Base-by-base conservation (phyloP, 495 filamentous ascomycete genomes). In the Hypoxylon trugodes region DNA sequence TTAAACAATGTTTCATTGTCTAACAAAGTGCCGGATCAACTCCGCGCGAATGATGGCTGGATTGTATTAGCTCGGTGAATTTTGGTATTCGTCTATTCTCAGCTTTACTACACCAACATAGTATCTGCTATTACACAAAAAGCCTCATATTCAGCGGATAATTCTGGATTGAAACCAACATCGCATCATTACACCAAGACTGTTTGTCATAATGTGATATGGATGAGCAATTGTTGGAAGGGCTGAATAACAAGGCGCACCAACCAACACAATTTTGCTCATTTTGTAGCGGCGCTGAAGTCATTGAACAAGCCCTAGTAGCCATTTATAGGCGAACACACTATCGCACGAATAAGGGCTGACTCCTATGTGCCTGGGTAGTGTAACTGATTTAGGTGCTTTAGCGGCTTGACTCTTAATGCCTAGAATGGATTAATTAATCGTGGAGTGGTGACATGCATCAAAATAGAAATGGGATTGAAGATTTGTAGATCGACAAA, bases 1-100 rank as follows among this genome's bases (percentile, higher is more conserved):
- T 57, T 32, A 55, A 50, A 50, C 50, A 60, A 47, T 55, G 61
- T 65, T 59, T 65, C 61, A 65, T 53, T 42, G 30, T 49, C 30
- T 12, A 15, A 38, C 6, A 32, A 13, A 40, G 9, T 55, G 25
- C 32, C 15, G 37, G 15, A 3, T 26, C 2, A n/a, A 24, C 19
- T 38, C 18, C 21, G 43, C 28, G 26, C 30, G 26, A 33, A n/a
- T 12, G 45, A 16, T 48, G 30, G 45, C 26, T 48, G 4, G 45
- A 21, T 35, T 48, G 45, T 25, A 15, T n/a, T 21, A 32, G 26
- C 45, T 16, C 10, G 32, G 8, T 35, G n/a, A 35, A 35, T 35
- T 12, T 10, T 35, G 32, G 3, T 12, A 35, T 35, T 33, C 10
- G 33, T 48, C 16, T 48, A 47, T 19, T 47, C 19, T 32, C 10